Percentiles rank a stretch among this genome's conserved stretches.
These are phyloP conservation scores for Fraxinus excelsior DNA, from an alignment of 257 asterid species.

Conservation along the genomic window DNA sequence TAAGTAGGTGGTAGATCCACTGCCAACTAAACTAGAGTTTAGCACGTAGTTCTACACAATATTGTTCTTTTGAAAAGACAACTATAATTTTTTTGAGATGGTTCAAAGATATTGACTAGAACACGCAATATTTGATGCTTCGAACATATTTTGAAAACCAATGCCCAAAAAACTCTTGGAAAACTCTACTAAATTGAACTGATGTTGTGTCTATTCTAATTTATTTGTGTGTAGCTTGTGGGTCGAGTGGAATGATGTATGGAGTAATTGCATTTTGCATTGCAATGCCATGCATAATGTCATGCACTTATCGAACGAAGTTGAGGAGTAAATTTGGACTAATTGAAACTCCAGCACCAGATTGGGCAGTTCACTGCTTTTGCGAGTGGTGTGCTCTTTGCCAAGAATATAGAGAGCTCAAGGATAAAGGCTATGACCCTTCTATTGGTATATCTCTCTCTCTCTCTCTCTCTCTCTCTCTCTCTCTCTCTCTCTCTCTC, in stretches of 20 bases:
- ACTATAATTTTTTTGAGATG: too few relatives aligned
- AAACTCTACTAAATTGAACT: background rate
- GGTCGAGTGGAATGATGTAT: conserved; percentile 55
- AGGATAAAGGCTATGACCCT: conserved; percentile 55
- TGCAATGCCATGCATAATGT: conserved; percentile 62
- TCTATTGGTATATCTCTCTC: conserved; percentile 43
- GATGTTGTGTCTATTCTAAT: background rate
- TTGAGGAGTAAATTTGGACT: conserved; percentile 51
- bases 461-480: too few relatives aligned
- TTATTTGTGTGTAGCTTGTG: conserved; percentile 45
- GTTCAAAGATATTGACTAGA: too few relatives aligned
- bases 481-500: too few relatives aligned
- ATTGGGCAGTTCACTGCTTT: conserved; percentile 58
- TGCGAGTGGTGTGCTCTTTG: conserved; percentile 76
- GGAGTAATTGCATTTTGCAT: conserved; percentile 36
- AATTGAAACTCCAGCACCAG: conserved; percentile 60
- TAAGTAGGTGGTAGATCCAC: too few relatives aligned
- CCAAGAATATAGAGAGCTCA: conserved; percentile 73
- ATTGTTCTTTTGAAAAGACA: too few relatives aligned
- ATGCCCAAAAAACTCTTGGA: too few relatives aligned
- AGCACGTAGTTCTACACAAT: too few relatives aligned
- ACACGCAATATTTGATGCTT: too few relatives aligned
- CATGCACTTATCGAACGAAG: conserved; percentile 65
- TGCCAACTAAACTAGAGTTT: too few relatives aligned
- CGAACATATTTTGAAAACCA: too few relatives aligned